Conservation (phyloP, 164 flowering plant genomes). For the Nelumbo lutea region DNA sequence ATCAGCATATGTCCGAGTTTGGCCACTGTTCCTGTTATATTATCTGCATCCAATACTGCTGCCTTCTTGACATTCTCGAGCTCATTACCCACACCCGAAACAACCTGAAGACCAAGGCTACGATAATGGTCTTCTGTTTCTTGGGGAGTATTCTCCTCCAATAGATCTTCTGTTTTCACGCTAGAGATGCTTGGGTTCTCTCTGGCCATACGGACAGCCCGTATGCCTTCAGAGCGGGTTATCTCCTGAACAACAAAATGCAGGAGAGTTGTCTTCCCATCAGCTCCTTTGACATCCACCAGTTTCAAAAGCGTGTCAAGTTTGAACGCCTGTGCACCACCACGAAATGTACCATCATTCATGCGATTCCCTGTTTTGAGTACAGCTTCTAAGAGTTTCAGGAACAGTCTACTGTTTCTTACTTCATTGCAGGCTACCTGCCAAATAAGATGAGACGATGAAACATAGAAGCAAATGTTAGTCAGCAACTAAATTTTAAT, state of each 20-base stretch:
- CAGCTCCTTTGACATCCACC: constrained; percentile 86
- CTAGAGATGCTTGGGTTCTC: constrained; percentile 50
- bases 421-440: constrained; percentile 90
- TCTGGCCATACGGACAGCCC: constrained; percentile 57
- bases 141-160: constrained; percentile 28
- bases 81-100: constrained; percentile 60
- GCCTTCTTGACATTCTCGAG: constrained; percentile 80
- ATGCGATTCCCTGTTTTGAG: constrained; percentile 96
- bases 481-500: not conserved
- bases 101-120: constrained; percentile 74
- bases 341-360: constrained; percentile 95
- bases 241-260: constrained; percentile 93
- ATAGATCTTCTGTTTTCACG: constrained; percentile 43
- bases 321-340: constrained; percentile 94
- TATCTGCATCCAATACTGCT: constrained; percentile 68
- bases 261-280: constrained; percentile 89
- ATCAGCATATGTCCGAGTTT: constrained; percentile 42
- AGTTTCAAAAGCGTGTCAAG: constrained; percentile 92
- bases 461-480: not conserved
- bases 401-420: constrained; percentile 69
- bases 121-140: constrained; percentile 53
- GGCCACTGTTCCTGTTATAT: constrained; percentile 46
- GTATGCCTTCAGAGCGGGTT: constrained; percentile 77
- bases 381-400: constrained; percentile 93
- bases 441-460: not conserved